Percentiles rank a stretch among this genome's conserved stretches.
phyloP scores from a whole-genome alignment of 1,139 yeast genomes.

The Kluyveromyces sp. region DNA sequence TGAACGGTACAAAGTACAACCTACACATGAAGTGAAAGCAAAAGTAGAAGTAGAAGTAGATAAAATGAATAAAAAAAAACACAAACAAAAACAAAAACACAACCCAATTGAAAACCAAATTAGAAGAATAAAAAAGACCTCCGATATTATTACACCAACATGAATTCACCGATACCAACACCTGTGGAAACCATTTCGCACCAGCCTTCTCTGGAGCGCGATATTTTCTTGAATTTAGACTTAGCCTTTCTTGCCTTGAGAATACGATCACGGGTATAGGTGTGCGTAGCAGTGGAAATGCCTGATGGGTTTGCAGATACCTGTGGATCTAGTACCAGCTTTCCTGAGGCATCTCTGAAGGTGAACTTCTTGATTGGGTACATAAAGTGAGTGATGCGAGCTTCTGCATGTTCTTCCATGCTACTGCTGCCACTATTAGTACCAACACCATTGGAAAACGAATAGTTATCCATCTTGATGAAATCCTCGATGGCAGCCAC shows the following conservation, averaged over 20 bases:
- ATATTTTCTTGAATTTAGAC: constrained; percentile 17
- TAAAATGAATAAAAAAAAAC: too few species aligned
- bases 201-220: constrained; percentile 28
- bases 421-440: not conserved
- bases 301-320: not conserved
- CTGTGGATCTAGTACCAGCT: constrained; percentile 21
- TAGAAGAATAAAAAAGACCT: not conserved
- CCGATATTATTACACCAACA: constrained; percentile 17
- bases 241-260: constrained; percentile 13
- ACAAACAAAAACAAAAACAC: not conserved
- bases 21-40: too few species aligned
- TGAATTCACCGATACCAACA: constrained; percentile 28
- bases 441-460: not conserved
- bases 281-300: not conserved
- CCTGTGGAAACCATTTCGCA: constrained; percentile 29
- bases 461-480: constrained; percentile 10
- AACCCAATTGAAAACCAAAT: not conserved
- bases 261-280: constrained; percentile 8
- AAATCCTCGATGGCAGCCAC: constrained; percentile 10
- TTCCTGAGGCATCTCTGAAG: constrained; percentile 27
- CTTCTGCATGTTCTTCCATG: not conserved
- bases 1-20: too few species aligned
- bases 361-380: constrained; percentile 20
- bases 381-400: constrained; percentile 10
- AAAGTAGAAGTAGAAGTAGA: not conserved